Conservation (phyloP, 192 early-diverging fungal species). For the Mortierella hygrophila region DNA sequence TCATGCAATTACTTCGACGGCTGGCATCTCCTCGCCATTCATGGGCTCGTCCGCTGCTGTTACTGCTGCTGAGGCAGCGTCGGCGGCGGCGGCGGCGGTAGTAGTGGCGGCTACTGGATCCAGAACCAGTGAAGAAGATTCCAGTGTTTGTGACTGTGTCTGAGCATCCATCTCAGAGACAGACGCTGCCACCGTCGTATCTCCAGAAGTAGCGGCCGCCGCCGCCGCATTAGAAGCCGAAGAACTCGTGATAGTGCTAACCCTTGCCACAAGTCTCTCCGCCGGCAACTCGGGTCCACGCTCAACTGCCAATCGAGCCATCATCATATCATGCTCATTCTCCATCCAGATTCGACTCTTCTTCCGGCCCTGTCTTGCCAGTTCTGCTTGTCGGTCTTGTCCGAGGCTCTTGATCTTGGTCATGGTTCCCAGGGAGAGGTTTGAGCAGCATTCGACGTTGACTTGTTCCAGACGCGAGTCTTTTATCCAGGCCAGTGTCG, state of each 20-base stretch:
- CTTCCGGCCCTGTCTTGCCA: constrained; percentile 21
- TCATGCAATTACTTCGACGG: constrained; percentile 30
- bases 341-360: constrained; percentile 52
- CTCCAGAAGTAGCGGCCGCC: not conserved
- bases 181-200: not conserved
- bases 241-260: not conserved
- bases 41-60: not conserved
- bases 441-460: constrained; percentile 41
- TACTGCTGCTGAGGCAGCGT: not conserved
- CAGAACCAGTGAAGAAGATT: not conserved
- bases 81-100: not conserved
- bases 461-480: constrained; percentile 43
- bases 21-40: not conserved
- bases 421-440: constrained; percentile 34
- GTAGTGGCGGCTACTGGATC: not conserved
- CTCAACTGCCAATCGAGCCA: constrained; percentile 42
- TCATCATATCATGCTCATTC: constrained; percentile 58
- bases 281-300: constrained; percentile 19
- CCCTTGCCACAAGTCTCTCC: not conserved
- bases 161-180: not conserved
- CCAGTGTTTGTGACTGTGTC: not conserved
- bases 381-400: constrained; percentile 12
- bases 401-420: constrained; percentile 25
- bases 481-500: constrained; percentile 16
- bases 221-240: not conserved